Percentiles rank a stretch among this genome's conserved stretches.
Conservation (phyloP, 1,284 basidiomycete species). For the Phylloporus sp. region DNA sequence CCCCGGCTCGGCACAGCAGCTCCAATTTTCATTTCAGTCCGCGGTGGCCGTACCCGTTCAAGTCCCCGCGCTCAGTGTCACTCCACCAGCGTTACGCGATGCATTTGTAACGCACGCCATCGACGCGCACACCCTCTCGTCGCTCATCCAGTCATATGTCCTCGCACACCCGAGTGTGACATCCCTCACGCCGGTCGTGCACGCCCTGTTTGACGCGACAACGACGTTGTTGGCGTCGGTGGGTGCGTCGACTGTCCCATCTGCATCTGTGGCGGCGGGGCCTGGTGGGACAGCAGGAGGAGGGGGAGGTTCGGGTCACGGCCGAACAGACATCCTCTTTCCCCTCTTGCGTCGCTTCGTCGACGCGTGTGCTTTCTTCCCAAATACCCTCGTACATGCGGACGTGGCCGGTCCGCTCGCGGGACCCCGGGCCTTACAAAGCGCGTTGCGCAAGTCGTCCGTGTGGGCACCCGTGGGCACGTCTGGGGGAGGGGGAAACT, state of each 20-base stretch:
- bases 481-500: not conserved
- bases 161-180: constrained; percentile 49
- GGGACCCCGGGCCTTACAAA: constrained; percentile 55
- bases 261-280: constrained; percentile 31
- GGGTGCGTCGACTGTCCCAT: constrained; percentile 34
- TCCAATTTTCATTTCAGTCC: constrained; percentile 40
- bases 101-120: constrained; percentile 49
- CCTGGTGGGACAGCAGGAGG: too few species aligned
- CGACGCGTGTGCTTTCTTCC: constrained; percentile 54
- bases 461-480: constrained; percentile 44
- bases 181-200: constrained; percentile 50
- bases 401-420: constrained; percentile 54
- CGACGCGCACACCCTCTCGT: constrained; percentile 50
- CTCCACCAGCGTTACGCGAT: constrained; percentile 47
- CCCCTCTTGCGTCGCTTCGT: constrained; percentile 50
- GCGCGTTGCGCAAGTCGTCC: constrained; percentile 56
- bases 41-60: constrained; percentile 30
- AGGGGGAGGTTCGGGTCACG: too few species aligned
- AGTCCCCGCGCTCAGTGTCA: constrained; percentile 39
- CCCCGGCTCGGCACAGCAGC: not conserved
- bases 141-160: constrained; percentile 52
- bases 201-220: constrained; percentile 54
- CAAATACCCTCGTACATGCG: constrained; percentile 50
- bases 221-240: constrained; percentile 28
- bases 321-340: constrained; percentile 21